A percentile compares a stretch with the other conserved stretches of the same genome.
These are phyloP conservation scores for Peltaster fructicola DNA, from an alignment of 2,329 filamentous ascomycete genomes.

Conservation along the genomic window DNA sequence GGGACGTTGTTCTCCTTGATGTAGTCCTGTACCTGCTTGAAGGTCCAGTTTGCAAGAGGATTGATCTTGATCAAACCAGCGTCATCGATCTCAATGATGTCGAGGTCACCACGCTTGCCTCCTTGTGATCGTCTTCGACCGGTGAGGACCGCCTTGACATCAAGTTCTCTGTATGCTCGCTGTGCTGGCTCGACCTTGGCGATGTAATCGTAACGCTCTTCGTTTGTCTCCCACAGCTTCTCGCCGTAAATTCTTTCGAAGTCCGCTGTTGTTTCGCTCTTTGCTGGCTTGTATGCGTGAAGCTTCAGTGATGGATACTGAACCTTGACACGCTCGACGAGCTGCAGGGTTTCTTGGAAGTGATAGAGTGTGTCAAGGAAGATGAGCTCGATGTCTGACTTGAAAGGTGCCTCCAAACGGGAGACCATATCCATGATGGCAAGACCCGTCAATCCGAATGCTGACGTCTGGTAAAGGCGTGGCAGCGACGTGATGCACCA, in stretches of 20 bases:
- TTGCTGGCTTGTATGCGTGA: slow-evolving; percentile 79
- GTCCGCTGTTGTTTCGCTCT: slow-evolving; percentile 51
- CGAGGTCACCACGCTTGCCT: slow-evolving; percentile 74
- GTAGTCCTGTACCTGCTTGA: slow-evolving; percentile 77
- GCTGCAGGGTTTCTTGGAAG: slow-evolving; percentile 31
- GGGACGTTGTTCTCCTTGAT: slow-evolving; percentile 74
- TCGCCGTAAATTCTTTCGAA: slow-evolving; percentile 72
- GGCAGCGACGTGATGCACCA: slow-evolving; percentile 88
- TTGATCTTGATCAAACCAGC: slow-evolving; percentile 92
- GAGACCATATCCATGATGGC: slow-evolving; percentile 50
- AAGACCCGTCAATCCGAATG: slow-evolving; percentile 33
- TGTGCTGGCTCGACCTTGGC: slow-evolving; percentile 96
- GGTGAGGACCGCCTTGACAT: slow-evolving; percentile 79
- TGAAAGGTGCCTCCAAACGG: slow-evolving; percentile 47
- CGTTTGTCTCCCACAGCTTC: slow-evolving; percentile 66
- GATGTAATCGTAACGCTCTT: slow-evolving; percentile 87
- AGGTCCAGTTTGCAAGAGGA: slow-evolving; percentile 85
- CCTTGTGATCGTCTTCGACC: slow-evolving; percentile 85
- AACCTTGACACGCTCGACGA: slow-evolving; percentile 49
- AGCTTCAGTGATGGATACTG: slow-evolving; percentile 65
- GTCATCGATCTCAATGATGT: slow-evolving; percentile 86
- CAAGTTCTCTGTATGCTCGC: slow-evolving; percentile 71
- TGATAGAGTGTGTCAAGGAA: slow-evolving; percentile 38
- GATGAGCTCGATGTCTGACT: slow-evolving; percentile 32
- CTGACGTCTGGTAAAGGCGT: slow-evolving; percentile 48